Evolutionary conservation across 306 rosid species (phyloP), one percentile per base, ranked within the genome.

Genomic region (Echinosophora koreensis): DNA sequence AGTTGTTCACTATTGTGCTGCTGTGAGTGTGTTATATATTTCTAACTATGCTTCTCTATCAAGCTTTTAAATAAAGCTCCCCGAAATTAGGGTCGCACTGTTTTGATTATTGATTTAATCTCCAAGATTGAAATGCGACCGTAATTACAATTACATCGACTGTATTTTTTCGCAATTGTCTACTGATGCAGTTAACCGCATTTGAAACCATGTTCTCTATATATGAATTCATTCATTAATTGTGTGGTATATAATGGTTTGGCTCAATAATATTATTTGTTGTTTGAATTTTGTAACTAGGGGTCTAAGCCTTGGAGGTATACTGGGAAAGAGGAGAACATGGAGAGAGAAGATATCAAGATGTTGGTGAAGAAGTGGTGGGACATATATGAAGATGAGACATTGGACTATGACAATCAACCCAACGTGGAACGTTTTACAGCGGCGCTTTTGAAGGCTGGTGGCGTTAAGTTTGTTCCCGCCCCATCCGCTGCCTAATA

Each of bases 231-330:
- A 56, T 39, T 11, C 11, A 44, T 12, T 6, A 11, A 30, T 27
- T 49, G 12, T 47, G 5, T 5, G 22, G 0, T 22, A 22, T 22
- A 22, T 34, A 8, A 1, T 12, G 37, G 50, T 55, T 30, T 6
- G 39, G 15, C 10, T 59, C 6, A 59, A 12, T 59, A 14, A 22
- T 22, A 22, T 22, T 22, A 22, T 0, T 11, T 30, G 2, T 59
- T 13, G 28, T 12, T 11, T 1, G 8, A 30, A 1, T 44, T 9
- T 0, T 16, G 49, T 57, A 37, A 11, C 17, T 3, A 93, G 97
- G 98, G 97, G 0, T 94, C 97, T 5, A 94, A 94, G 83, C 98
- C 98, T 0, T 94, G 98, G 96, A 94, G 93, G 84, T 94, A 69
- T 70, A 94, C 94, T 0, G 96, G 98, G 6, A 66, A 87, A 51